Conservation (phyloP, 768 basidiomycete genomes). For the Termitomyces sp. region DNA sequence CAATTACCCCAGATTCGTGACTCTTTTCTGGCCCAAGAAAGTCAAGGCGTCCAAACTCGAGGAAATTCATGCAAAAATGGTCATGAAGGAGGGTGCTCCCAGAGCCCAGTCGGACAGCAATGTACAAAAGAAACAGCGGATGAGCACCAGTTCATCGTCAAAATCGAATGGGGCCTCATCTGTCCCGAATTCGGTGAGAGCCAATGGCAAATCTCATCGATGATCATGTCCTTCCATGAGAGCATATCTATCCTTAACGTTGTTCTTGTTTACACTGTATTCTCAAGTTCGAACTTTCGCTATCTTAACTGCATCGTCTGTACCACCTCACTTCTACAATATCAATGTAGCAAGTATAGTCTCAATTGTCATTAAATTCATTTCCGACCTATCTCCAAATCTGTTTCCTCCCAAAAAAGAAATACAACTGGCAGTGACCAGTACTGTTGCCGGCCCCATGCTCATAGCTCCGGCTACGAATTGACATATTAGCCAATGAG, state of each 20-base stretch:
- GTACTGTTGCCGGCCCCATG: too few relatives aligned
- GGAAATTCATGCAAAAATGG: constrained; percentile 96
- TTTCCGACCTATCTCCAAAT: neutral
- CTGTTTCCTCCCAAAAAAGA: too few relatives aligned
- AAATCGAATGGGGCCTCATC: constrained; percentile 52
- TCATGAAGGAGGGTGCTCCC: constrained; percentile 77
- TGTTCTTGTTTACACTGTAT: constrained; percentile 16
- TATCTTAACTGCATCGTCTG: constrained; percentile 5
- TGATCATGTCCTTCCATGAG: constrained; percentile 24
- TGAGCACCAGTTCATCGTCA: constrained; percentile 31
- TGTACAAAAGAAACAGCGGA: constrained; percentile 55
- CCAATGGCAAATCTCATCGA: constrained; percentile 59
- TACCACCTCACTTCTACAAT: neutral
- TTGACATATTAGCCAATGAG: too few relatives aligned
- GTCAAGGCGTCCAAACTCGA: constrained; percentile 91
- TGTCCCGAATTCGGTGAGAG: constrained; percentile 39
- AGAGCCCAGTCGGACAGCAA: constrained; percentile 45
- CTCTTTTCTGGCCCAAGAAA: constrained; percentile 96
- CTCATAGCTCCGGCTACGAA: too few relatives aligned
- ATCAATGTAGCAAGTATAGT: neutral
- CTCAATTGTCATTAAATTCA: neutral
- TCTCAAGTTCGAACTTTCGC: constrained; percentile 10
- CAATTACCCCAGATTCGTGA: constrained; percentile 67
- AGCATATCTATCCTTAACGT: constrained; percentile 8
- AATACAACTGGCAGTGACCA: too few relatives aligned